phyloP scores from a whole-genome alignment of 2,329 filamentous ascomycete genomes.

The Neofusicoccum sp. region DNA sequence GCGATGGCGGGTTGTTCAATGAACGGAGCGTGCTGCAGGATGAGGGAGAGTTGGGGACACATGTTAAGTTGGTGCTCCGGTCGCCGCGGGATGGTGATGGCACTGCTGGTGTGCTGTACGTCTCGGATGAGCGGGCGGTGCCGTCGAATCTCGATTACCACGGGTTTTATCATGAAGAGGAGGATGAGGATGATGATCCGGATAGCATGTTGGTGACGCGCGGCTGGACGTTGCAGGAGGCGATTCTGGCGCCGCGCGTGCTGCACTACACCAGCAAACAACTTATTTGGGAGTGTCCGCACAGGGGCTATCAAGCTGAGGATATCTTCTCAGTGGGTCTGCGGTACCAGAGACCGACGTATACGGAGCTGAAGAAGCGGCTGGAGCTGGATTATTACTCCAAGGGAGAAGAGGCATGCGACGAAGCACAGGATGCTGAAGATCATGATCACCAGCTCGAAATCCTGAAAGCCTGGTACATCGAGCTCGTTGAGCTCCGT shows the following conservation, averaged over 20 bases:
- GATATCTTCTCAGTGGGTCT: not conserved
- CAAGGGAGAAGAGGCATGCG: not conserved
- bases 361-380: not conserved
- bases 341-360: not conserved
- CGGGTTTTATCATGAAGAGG: too few relatives aligned
- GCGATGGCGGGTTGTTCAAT: too few relatives aligned
- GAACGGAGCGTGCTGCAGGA: too few relatives aligned
- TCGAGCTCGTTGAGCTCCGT: not conserved
- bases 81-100: too few relatives aligned
- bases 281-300: constrained; percentile 37
- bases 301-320: not conserved
- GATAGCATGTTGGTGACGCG: constrained; percentile 18
- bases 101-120: too few relatives aligned
- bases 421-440: too few relatives aligned
- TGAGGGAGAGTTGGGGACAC: too few relatives aligned
- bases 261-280: constrained; percentile 34
- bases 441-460: not conserved
- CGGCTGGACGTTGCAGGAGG: constrained; percentile 37
- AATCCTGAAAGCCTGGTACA: not conserved
- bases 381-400: not conserved
- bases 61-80: too few relatives aligned
- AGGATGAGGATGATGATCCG: not conserved
- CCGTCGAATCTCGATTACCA: too few relatives aligned
- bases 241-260: constrained; percentile 34
- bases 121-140: too few relatives aligned